Evolutionary conservation across 805 yeast species (phyloP), one percentile per base, ranked within the genome.

Genomic region (Saccharomyces eubayanus): DNA sequence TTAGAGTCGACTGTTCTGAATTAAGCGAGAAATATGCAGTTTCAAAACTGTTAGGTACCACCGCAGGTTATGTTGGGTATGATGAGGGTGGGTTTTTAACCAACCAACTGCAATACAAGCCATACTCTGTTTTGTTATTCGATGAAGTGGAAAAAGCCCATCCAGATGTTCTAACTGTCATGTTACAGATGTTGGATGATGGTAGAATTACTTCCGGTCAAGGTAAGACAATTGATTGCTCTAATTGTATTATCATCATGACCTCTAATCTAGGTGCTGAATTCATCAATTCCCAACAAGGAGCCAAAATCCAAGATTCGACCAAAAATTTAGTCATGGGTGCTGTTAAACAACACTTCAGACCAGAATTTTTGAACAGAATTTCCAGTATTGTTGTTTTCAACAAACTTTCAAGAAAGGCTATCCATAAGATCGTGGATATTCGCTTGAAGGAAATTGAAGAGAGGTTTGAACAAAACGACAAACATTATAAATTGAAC

Each of bases 121-220:
- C 99, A 53, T 94, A 94, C 74, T 89, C 97, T 5, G 99, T 94
- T n/a, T 79, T 94, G 45, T 77, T 94, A 57, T 94, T 94, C 66
- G 99, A 94, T 73, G 99, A 94, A 74, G 96, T 94, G 53, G 99
- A 94, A 69, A 94, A 94, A 73, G 99, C 99, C 16, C 96, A 96
- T 6, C 99, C 99, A 1, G 98, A 92, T 69, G 99, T 94, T 1
- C 77, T 92, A 67, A 94, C 97, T 8, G 86, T 94, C 21, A 77
- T 94, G 64, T 77, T 94, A 61, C 99, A 94, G 72, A 82, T 94
- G 74, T 76, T 94, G 57, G 99, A 94, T 66, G 99, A 94, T 72
- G 99, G 99, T 67, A 84, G 97, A 72, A 84, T 94, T 57, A 89
- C 97, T 14, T 87, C 96, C 16, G 89, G 96, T 52, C 89, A 87